A percentile compares a stretch with the other conserved stretches of the same genome.
Evolutionary conservation across 345 rosid genomes (phyloP).

Genomic region (Pugionium dolabratum): DNA sequence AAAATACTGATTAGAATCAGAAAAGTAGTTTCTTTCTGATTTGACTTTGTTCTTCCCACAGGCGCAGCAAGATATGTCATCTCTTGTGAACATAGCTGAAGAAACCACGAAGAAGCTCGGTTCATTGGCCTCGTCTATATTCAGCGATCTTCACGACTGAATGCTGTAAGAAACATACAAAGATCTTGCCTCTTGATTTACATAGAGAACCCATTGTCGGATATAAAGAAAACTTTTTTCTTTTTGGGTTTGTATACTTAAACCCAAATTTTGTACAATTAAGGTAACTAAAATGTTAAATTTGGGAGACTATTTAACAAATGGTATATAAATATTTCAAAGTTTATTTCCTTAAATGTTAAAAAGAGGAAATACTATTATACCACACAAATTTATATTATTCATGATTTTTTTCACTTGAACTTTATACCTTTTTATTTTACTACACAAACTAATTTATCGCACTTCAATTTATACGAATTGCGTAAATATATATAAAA

Average conservation of each 20-base stretch:
- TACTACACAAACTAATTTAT: too few species aligned
- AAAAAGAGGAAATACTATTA: too few species aligned
- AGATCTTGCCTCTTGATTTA: slow-evolving; percentile 19
- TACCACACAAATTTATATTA: too few species aligned
- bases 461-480: too few species aligned
- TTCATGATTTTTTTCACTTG: too few species aligned
- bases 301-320: not conserved
- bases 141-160: slow-evolving; percentile 88
- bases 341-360: too few species aligned
- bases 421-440: too few species aligned
- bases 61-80: slow-evolving; percentile 95
- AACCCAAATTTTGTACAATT: too few species aligned
- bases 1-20: not conserved
- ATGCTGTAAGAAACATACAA: slow-evolving; percentile 53
- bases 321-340: too few species aligned
- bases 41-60: slow-evolving; percentile 29
- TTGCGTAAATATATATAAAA: too few species aligned
- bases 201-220: slow-evolving; percentile 13
- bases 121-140: slow-evolving; percentile 72
- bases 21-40: not conserved
- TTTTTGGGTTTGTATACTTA: too few species aligned
- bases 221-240: not conserved
- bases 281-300: too few species aligned
- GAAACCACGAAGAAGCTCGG: slow-evolving; percentile 91
- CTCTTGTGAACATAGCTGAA: slow-evolving; percentile 89